A percentile compares a stretch with the other conserved stretches of the same genome.
phyloP scores from a whole-genome alignment of 139 green algal species.

The Mychonastes homosphaera region DNA sequence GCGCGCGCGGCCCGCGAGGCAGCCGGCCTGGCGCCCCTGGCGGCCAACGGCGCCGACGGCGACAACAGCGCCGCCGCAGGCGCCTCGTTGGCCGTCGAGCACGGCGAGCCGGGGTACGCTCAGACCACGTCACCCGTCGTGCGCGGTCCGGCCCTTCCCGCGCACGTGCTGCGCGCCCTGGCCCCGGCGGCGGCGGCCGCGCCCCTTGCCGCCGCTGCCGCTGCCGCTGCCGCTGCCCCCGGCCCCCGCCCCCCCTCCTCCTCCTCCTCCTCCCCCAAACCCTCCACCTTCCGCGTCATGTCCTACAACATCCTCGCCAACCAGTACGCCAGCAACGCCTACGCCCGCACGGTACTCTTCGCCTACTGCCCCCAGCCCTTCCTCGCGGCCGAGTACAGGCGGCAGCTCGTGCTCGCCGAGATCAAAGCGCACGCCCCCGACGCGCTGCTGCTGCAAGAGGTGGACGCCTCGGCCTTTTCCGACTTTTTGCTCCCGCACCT shows the following conservation, averaged over 20 bases:
- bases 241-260: too few relatives aligned
- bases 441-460: slow-evolving; percentile 55
- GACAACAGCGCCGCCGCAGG: background rate
- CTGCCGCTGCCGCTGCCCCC: too few relatives aligned
- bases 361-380: slow-evolving; percentile 44
- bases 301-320: slow-evolving; percentile 92
- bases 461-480: slow-evolving; percentile 65
- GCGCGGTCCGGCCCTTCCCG: background rate
- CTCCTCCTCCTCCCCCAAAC: background rate
- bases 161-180: too few relatives aligned
- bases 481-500: slow-evolving; percentile 49
- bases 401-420: slow-evolving; percentile 68
- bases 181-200: too few relatives aligned
- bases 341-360: slow-evolving; percentile 64
- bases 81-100: slow-evolving; percentile 1
- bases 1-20: background rate
- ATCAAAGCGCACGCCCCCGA: slow-evolving; percentile 44
- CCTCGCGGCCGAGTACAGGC: slow-evolving; percentile 63
- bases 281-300: slow-evolving; percentile 48
- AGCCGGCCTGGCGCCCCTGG: background rate
- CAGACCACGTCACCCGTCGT: background rate
- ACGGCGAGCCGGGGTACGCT: background rate
- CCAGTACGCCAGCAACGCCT: slow-evolving; percentile 67
- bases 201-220: too few relatives aligned
- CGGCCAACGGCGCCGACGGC: background rate